Conservation (phyloP, 257 asterid species). For the Lavandula angustifolia region DNA sequence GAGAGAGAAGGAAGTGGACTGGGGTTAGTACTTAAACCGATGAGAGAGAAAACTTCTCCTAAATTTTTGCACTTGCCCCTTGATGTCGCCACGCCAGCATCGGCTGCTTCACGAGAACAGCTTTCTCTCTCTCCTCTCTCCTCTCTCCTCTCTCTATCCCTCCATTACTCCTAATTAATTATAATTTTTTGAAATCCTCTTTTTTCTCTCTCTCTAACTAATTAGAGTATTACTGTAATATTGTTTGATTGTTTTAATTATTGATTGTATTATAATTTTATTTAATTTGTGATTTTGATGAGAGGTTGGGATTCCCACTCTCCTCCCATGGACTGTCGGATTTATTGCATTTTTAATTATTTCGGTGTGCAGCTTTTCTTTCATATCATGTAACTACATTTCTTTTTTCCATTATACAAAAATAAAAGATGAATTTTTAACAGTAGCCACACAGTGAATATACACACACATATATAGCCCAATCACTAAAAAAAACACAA, state of each 20-base stretch:
- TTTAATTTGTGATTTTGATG: slow-evolving; percentile 20
- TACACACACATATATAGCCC: too few relatives aligned
- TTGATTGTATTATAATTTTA: slow-evolving; percentile 5
- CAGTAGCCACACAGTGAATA: too few relatives aligned
- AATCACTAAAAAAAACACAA: too few relatives aligned
- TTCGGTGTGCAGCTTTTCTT: not conserved
- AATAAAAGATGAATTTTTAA: too few relatives aligned
- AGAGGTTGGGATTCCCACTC: slow-evolving; percentile 26
- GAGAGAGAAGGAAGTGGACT: slow-evolving; percentile 27
- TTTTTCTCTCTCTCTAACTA: slow-evolving; percentile 13
- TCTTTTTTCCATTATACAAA: too few relatives aligned
- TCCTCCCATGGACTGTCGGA: slow-evolving; percentile 11
- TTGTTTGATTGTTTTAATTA: not conserved
- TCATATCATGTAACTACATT: too few relatives aligned
- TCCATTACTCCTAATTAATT: slow-evolving; percentile 12
- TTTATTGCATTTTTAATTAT: slow-evolving; percentile 13
- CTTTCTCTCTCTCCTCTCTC: not conserved
- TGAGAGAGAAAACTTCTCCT: slow-evolving; percentile 18
- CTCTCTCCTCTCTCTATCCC: slow-evolving; percentile 24
- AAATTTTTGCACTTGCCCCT: not conserved
- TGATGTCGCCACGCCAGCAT: slow-evolving; percentile 23
- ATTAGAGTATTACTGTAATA: not conserved
- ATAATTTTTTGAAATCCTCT: slow-evolving; percentile 3
- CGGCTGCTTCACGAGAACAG: slow-evolving; percentile 51
- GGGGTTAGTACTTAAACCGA: not conserved